Base-by-base conservation (phyloP, 1,284 basidiomycete species). In the Sporisorium iseilematis-ciliati region DNA sequence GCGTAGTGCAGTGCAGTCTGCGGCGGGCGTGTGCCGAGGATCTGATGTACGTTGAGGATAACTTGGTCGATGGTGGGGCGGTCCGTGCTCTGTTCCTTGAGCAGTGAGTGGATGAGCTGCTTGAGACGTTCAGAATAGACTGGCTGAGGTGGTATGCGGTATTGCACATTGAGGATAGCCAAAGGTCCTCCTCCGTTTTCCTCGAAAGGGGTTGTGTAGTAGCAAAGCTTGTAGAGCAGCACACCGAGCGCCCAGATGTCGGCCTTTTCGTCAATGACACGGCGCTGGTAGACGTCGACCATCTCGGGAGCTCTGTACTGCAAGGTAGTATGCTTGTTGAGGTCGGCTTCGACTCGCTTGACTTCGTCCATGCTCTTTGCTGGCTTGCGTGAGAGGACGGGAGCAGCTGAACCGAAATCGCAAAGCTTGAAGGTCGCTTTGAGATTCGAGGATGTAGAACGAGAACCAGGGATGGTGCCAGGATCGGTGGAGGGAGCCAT, bases 281-380 rank as follows among this genome's bases (percentile, higher is more conserved):
- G 88, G 62, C 93, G 89, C 56, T 92, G 89, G 85, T 92, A 92
- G 0, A 92, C 90, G 84, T 99, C 96, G 31, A 99, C 92, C 94
- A 99, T 97, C 86, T 99, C 97, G 3, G 97, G 97, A 41, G 96
- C 94, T 45, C 97, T 72, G 83, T 97, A 98, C 85, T 97, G 95
- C 66, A 97, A 88, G 1, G 95, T 98, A 2, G 95, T 98, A 84
- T 96, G 92, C 79, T 92, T 90, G 84, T 97, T 97, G 51, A 99
- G 89, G 85, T 99, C 96, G 26, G 91, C 90, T 82, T 98, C 96
- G 11, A 97, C 88, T 7, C 90, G 89, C 51, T 93, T 91, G 53
- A 98, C 91, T 46, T 81, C 82, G 20, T 82, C 83, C 51, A 78
- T 66, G 52, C 74, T 78, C 38, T 63, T 70, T 12, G 82, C 75